Evolutionary conservation across 768 basidiomycete genomes (phyloP), one percentile per base, ranked within the genome.

Genomic region (Mycena galopus): DNA sequence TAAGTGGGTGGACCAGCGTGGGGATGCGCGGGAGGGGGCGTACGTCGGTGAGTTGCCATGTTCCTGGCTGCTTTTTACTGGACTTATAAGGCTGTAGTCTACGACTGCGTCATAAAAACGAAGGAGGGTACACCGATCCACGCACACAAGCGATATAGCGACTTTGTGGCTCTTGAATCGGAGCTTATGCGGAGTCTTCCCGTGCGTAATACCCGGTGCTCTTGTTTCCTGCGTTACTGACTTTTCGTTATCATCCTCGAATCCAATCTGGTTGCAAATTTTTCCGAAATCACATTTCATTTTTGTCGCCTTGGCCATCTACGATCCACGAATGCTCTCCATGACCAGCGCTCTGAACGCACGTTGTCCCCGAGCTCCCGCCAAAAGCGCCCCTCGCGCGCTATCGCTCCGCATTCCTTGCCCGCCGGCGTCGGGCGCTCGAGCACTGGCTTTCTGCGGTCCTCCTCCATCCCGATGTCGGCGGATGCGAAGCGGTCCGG

Each of bases 1-100:
- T 94, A 23, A 84, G 83, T 12, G 93, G 92, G 0, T 94, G 93
- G 93, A 91, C 89, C 21, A 90, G 86, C 72, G 93, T 94, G 92
- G 92, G 0, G 93, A 93, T 75, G 86, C 85, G 47, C 84, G 84
- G 0, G 88, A 88, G n/a, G 86, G 86, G 17, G 92, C 91, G 0
- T 94, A 93, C 77, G 83, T 93, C 62, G 91, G 91, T 92, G 65
- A 65, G 87, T 80, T 10, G 37, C 37, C 2, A 33, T 37, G 21
- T 5, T 30, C 9, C 19, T 30, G 5, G 10, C 23, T 25, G 11
- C 4, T 42, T 47, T 2, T 2, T n/a, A n/a, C n/a, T 10, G 5
- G 29, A 42, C 12, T 16, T 59, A 30, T 30, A 16, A 3, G 39
- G 39, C 4, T 16, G 39, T 21, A 88, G 92, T 93, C 12, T 94